Conservation (phyloP, 768 basidiomycete species). For the Termitomyces sp. region DNA sequence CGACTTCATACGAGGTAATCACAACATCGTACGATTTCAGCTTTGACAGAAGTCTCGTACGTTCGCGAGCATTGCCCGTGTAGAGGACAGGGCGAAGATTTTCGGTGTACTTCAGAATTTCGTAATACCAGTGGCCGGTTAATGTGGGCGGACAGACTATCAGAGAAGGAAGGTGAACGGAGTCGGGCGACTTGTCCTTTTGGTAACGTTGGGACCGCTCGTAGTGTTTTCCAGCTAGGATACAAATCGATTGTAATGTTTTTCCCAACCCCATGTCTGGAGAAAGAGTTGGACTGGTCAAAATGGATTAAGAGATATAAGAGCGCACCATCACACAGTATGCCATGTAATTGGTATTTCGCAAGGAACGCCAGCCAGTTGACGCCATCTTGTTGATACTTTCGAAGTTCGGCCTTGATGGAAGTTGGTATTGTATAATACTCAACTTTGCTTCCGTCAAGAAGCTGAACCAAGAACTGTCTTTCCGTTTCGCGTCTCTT, state of each 20-base stretch:
- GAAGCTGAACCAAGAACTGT: conserved; percentile 86
- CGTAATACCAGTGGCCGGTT: conserved; percentile 99
- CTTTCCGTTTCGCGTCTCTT: conserved; percentile 84
- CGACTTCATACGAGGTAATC: conserved; percentile 96
- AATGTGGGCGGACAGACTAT: conserved; percentile 97
- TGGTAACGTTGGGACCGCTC: conserved; percentile 73
- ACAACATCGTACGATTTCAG: conserved; percentile 80
- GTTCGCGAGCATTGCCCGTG: conserved; percentile 81
- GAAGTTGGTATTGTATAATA: conserved; percentile 80
- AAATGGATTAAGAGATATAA: background rate
- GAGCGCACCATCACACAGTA: conserved; percentile 87
- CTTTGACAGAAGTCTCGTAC: conserved; percentile 59
- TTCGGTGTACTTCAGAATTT: conserved; percentile 88
- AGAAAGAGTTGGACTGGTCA: background rate
- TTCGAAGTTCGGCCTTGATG: conserved; percentile 91
- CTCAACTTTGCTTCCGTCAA: conserved; percentile 94
- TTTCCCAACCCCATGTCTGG: conserved; percentile 99
- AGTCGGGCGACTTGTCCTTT: conserved; percentile 63
- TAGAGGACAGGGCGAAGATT: conserved; percentile 84
- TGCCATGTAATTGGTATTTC: conserved; percentile 96
- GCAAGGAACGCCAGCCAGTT: conserved; percentile 98
- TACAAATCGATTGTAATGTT: conserved; percentile 96
- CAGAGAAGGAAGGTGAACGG: conserved; percentile 85
- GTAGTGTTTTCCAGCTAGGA: conserved; percentile 88
- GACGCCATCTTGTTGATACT: conserved; percentile 97